Evolutionary conservation across 257 asterid genomes (phyloP).

Genomic region (Thymus quinquecostatus): DNA sequence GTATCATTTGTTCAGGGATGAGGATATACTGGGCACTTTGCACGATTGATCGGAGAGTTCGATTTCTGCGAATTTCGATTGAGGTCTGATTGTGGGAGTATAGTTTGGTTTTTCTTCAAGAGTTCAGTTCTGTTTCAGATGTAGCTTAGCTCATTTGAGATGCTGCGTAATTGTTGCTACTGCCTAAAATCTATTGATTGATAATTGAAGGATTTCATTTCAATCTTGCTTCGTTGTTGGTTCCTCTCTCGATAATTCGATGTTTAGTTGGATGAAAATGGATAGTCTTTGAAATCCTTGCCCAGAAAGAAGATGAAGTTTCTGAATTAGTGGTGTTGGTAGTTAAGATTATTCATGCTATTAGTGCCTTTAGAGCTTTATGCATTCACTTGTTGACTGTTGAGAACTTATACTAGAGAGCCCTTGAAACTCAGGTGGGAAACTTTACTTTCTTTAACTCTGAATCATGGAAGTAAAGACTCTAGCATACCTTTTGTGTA

Average conservation of each 20-base stretch:
- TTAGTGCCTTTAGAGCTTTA: no score
- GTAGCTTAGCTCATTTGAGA: constrained; percentile 11
- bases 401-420: no score
- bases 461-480: no score
- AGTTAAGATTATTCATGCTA: no score
- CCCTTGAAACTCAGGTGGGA: no score
- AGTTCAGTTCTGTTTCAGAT: not conserved
- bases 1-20: constrained; percentile 67
- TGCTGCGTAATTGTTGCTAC: constrained; percentile 16
- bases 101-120: not conserved
- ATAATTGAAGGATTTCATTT: not conserved
- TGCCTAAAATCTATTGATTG: not conserved
- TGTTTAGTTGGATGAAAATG: not conserved
- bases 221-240: not conserved
- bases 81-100: constrained; percentile 20
- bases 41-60: constrained; percentile 40
- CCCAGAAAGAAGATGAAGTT: not conserved
- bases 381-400: no score
- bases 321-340: not conserved
- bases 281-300: not conserved
- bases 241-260: not conserved
- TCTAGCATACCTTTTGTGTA: no score
- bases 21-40: constrained; percentile 65
- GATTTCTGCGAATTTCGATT: not conserved
- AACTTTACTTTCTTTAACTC: no score